Evolutionary conservation across 352 stramenopile species (phyloP).

Genomic region (Phytophthora hibernalis): DNA sequence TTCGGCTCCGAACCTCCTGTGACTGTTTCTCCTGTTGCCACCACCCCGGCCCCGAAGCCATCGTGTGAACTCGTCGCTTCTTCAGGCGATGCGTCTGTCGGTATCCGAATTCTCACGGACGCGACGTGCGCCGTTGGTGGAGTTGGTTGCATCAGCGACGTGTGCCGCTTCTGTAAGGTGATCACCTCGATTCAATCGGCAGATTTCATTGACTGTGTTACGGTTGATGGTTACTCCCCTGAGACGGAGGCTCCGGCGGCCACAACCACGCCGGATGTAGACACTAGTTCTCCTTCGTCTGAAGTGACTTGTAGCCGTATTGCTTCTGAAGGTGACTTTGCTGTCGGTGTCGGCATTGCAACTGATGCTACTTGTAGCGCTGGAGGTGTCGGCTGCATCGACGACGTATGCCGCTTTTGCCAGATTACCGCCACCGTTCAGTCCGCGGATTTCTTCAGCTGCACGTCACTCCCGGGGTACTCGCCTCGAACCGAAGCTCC

Average conservation of each 20-base stretch:
- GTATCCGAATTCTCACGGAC: constrained; percentile 40
- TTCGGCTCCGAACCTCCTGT: background rate
- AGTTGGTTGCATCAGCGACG: constrained; percentile 40
- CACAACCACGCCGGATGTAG: constrained; percentile 3
- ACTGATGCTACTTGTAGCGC: constrained; percentile 29
- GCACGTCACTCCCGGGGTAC: constrained; percentile 14
- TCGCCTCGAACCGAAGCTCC: constrained; percentile 1
- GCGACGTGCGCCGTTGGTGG: constrained; percentile 31
- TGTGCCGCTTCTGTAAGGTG: constrained; percentile 53
- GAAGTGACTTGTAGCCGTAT: constrained; percentile 8
- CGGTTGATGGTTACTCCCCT: constrained; percentile 14
- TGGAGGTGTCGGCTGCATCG: constrained; percentile 49
- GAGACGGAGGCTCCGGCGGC: constrained; percentile 8
- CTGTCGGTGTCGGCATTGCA: constrained; percentile 38
- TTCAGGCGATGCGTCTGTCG: constrained; percentile 30
- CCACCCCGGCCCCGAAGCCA: background rate
- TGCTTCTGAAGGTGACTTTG: constrained; percentile 35
- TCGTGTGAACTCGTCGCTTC: constrained; percentile 22
- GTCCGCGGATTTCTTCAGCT: constrained; percentile 32
- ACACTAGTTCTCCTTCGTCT: constrained; percentile 1
- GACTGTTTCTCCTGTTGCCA: background rate
- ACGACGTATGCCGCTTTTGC: constrained; percentile 49
- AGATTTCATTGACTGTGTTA: constrained; percentile 27
- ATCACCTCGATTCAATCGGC: constrained; percentile 32
- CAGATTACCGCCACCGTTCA: constrained; percentile 28